A percentile compares a stretch with the other conserved stretches of the same genome.
These are phyloP conservation scores for Evansstolkia leycettana DNA, from an alignment of 495 filamentous ascomycete species.

Conservation along the genomic window DNA sequence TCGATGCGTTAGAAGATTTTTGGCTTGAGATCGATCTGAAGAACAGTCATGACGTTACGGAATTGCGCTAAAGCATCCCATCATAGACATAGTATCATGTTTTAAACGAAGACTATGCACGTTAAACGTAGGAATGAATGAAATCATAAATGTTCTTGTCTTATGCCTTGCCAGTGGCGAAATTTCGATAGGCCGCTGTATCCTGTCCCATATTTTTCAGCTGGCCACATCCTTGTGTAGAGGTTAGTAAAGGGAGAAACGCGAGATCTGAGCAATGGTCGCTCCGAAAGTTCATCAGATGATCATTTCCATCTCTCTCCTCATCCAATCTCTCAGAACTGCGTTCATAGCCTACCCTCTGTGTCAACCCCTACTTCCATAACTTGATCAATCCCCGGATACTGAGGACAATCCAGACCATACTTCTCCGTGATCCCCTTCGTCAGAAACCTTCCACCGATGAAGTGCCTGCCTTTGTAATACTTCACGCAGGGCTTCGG, in stretches of 20 bases:
- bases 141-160: neutral
- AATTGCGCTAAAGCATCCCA: no score
- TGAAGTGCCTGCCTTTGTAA: slow-evolving; percentile 76
- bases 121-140: slow-evolving; percentile 6
- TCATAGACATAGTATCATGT: slow-evolving; percentile 1
- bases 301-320: no score
- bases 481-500: slow-evolving; percentile 84
- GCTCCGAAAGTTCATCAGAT: no score
- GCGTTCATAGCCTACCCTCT: slow-evolving; percentile 46
- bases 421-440: slow-evolving; percentile 76
- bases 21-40: no score
- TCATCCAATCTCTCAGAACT: no score
- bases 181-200: no score
- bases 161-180: neutral
- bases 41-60: no score
- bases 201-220: no score
- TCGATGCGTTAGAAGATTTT: neutral
- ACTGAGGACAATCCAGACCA: slow-evolving; percentile 67
- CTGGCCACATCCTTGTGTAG: no score
- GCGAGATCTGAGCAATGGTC: no score
- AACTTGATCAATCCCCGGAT: slow-evolving; percentile 82
- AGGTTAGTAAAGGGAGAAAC: no score
- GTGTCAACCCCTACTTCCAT: slow-evolving; percentile 55
- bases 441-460: slow-evolving; percentile 82
- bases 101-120: slow-evolving; percentile 11